phyloP scores from a whole-genome alignment of 2,329 filamentous ascomycete genomes.

The Calonectria hawksworthii region DNA sequence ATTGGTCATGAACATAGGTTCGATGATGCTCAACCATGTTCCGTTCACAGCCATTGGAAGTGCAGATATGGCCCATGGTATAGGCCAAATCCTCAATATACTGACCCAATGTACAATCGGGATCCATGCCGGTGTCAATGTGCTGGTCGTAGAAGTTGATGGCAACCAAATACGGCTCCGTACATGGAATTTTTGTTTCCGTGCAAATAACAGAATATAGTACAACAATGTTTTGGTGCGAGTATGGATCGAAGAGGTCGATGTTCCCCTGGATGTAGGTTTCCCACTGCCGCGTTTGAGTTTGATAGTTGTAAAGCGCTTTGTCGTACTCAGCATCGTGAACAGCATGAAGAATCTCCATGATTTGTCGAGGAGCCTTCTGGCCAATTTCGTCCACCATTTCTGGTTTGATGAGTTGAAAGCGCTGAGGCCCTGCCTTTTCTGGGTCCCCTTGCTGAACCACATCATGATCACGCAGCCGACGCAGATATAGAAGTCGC shows the following conservation, averaged over 20 bases:
- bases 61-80: conserved; percentile 82
- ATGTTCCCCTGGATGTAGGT: conserved; percentile 90
- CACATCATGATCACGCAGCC: conserved; percentile 82
- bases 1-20: conserved; percentile 97
- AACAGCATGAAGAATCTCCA: conserved; percentile 93
- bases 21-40: conserved; percentile 94
- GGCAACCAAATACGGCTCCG: conserved; percentile 89
- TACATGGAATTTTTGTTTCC: conserved; percentile 91
- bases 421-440: conserved; percentile 77
- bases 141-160: conserved; percentile 95
- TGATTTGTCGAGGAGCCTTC: conserved; percentile 86
- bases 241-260: conserved; percentile 93
- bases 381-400: conserved; percentile 92
- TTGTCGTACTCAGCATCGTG: conserved; percentile 98
- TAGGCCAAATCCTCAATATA: conserved; percentile 93
- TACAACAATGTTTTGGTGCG: conserved; percentile 96
- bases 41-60: conserved; percentile 86
- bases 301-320: conserved; percentile 92
- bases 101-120: conserved; percentile 93
- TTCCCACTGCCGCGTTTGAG: conserved; percentile 96
- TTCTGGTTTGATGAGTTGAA: conserved; percentile 92
- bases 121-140: conserved; percentile 77
- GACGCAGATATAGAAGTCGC: conserved; percentile 84
- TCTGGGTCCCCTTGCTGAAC: conserved; percentile 70
- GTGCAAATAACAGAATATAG: conserved; percentile 96